phyloP scores from a whole-genome alignment of 169 alveolate species.

The Eimeria praecox region DNA sequence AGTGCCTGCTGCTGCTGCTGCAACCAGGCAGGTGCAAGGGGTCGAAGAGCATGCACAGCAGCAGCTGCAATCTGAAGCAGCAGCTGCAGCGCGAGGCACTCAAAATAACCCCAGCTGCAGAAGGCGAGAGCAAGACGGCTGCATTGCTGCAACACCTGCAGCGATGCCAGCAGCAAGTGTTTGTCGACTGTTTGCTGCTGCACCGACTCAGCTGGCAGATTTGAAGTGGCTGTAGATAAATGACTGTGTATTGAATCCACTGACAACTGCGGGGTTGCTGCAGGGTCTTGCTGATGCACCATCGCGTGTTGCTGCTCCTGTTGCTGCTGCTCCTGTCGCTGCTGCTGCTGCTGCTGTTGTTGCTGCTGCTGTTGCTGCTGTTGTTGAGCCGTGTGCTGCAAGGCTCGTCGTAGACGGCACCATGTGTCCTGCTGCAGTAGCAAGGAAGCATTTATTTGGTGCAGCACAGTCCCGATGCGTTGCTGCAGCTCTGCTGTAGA shows the following conservation, averaged over 20 bases:
- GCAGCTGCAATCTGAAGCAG: slow-evolving; percentile 68
- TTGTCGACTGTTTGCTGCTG: background rate
- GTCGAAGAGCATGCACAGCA: slow-evolving; percentile 67
- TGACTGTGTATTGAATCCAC: background rate
- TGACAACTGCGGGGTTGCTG: background rate
- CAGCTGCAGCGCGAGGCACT: slow-evolving; percentile 53
- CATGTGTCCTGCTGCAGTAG: slow-evolving; percentile 59
- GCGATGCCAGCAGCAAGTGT: slow-evolving; percentile 36
- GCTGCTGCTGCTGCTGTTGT: slow-evolving; percentile 61
- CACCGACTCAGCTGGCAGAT: background rate
- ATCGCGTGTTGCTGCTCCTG: slow-evolving; percentile 33
- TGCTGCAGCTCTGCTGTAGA: slow-evolving; percentile 62
- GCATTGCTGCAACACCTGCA: slow-evolving; percentile 66
- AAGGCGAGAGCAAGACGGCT: slow-evolving; percentile 64
- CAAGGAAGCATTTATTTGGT: slow-evolving; percentile 68
- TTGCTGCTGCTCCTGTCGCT: slow-evolving; percentile 62
- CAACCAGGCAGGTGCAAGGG: slow-evolving; percentile 55
- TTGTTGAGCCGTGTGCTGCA: slow-evolving; percentile 50
- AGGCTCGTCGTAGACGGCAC: slow-evolving; percentile 57
- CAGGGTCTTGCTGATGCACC: background rate
- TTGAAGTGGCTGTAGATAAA: background rate
- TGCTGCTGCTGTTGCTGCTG: slow-evolving; percentile 67
- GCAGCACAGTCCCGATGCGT: slow-evolving; percentile 60
- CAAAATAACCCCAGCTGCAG: slow-evolving; percentile 66
- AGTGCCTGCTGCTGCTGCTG: slow-evolving; percentile 44